Percentiles rank a stretch among this genome's conserved stretches.
Evolutionary conservation across 257 asterid genomes (phyloP).

Genomic region (Vinca minor): DNA sequence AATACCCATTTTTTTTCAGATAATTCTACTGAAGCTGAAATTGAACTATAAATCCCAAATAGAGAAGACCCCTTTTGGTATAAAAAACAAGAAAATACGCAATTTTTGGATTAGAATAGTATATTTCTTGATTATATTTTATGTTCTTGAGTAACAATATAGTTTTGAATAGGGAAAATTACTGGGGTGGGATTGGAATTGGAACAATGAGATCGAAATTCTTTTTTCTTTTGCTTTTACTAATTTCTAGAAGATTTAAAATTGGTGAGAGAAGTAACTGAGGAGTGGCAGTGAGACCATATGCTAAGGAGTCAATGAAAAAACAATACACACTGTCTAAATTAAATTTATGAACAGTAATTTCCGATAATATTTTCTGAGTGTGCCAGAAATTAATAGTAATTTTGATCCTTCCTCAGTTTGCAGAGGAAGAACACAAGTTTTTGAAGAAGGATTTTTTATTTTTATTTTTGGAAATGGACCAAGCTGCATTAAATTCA

Average conservation of each 20-base stretch:
- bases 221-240: not conserved
- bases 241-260: conserved; percentile 6
- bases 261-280: not conserved
- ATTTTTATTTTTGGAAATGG: too few species aligned
- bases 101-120: not conserved
- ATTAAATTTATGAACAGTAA: too few species aligned
- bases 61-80: too few species aligned
- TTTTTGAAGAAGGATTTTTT: too few species aligned
- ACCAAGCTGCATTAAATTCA: too few species aligned
- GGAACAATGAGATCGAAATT: conserved; percentile 5
- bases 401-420: too few species aligned
- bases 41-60: not conserved
- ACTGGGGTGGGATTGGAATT: not conserved
- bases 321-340: too few species aligned
- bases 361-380: too few species aligned
- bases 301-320: too few species aligned
- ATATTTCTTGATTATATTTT: not conserved
- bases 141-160: not conserved
- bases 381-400: too few species aligned
- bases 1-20: not conserved
- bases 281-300: not conserved
- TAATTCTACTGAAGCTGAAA: not conserved
- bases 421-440: too few species aligned
- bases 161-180: not conserved
- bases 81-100: too few species aligned